phyloP scores from a whole-genome alignment of 2,329 filamentous ascomycete species.

The Trichoderma breve region DNA sequence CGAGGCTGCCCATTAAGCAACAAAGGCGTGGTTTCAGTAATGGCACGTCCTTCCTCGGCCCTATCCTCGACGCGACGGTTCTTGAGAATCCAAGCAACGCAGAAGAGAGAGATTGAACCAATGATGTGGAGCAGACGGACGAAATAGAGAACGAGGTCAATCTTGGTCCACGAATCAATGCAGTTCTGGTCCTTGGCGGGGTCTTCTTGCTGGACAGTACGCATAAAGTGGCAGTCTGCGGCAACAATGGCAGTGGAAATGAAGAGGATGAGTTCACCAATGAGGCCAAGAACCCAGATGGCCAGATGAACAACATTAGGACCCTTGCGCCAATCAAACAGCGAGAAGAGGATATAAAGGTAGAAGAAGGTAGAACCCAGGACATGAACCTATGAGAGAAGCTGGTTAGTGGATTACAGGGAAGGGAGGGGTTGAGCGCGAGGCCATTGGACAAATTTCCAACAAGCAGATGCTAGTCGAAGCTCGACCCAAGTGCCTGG shows the following conservation, averaged over 20 bases:
- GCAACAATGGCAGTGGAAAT: slow-evolving; percentile 67
- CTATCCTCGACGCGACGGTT: slow-evolving; percentile 38
- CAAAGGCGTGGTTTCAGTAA: slow-evolving; percentile 62
- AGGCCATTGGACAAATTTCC: not conserved
- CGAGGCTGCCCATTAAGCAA: slow-evolving; percentile 51
- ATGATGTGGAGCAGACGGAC: slow-evolving; percentile 66
- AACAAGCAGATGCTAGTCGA: not conserved
- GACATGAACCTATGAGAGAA: slow-evolving; percentile 68
- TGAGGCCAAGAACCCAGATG: slow-evolving; percentile 73
- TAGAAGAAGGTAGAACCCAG: slow-evolving; percentile 84
- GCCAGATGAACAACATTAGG: slow-evolving; percentile 77
- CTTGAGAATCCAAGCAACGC: slow-evolving; percentile 43
- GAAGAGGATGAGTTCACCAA: slow-evolving; percentile 71
- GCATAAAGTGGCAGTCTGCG: slow-evolving; percentile 62
- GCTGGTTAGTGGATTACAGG: slow-evolving; percentile 6
- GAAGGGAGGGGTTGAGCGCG: not conserved
- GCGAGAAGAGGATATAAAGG: slow-evolving; percentile 78
- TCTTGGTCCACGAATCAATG: slow-evolving; percentile 42
- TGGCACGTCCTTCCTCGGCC: slow-evolving; percentile 38
- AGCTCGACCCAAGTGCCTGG: not conserved
- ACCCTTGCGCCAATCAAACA: slow-evolving; percentile 78
- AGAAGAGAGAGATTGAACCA: slow-evolving; percentile 52
- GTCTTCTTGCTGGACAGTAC: slow-evolving; percentile 31
- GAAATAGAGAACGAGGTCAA: slow-evolving; percentile 65
- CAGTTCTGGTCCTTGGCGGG: slow-evolving; percentile 31